A percentile compares a stretch with the other conserved stretches of the same genome.
Conservation (phyloP, 2,329 filamentous ascomycete genomes). For the Alternaria metachromatica region DNA sequence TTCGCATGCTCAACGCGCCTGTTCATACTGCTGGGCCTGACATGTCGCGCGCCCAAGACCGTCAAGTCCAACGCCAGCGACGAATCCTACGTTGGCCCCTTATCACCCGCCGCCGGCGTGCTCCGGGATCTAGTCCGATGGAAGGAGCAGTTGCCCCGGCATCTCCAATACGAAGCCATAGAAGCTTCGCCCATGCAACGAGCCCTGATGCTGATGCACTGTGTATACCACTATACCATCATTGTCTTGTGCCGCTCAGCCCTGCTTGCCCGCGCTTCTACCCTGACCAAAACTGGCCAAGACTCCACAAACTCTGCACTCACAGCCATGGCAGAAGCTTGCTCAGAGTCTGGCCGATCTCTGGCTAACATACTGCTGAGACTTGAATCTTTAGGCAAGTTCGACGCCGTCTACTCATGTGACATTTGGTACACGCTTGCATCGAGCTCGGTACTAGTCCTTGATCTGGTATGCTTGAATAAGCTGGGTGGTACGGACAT, state of each 20-base stretch:
- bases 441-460: slow-evolving; percentile 47
- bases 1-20: slow-evolving; percentile 49
- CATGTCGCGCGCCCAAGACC: slow-evolving; percentile 48
- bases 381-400: slow-evolving; percentile 47
- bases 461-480: slow-evolving; percentile 46
- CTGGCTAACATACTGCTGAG: slow-evolving; percentile 45
- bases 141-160: slow-evolving; percentile 48
- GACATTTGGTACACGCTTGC: slow-evolving; percentile 52
- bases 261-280: slow-evolving; percentile 47
- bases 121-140: slow-evolving; percentile 51
- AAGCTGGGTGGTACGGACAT: slow-evolving; percentile 23
- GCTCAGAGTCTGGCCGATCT: slow-evolving; percentile 47
- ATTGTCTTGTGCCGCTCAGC: slow-evolving; percentile 50
- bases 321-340: slow-evolving; percentile 46
- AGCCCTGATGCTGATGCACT: slow-evolving; percentile 49
- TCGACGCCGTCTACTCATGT: slow-evolving; percentile 52
- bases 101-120: slow-evolving; percentile 49
- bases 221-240: slow-evolving; percentile 51
- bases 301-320: slow-evolving; percentile 37
- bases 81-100: slow-evolving; percentile 47
- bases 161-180: slow-evolving; percentile 44
- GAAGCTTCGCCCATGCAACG: slow-evolving; percentile 47
- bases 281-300: slow-evolving; percentile 33
- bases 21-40: slow-evolving; percentile 46
- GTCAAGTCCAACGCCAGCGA: slow-evolving; percentile 36